These are phyloP conservation scores for Coniochaeta sp. DNA, from an alignment of 2,329 filamentous ascomycete species.

Conservation along the genomic window DNA sequence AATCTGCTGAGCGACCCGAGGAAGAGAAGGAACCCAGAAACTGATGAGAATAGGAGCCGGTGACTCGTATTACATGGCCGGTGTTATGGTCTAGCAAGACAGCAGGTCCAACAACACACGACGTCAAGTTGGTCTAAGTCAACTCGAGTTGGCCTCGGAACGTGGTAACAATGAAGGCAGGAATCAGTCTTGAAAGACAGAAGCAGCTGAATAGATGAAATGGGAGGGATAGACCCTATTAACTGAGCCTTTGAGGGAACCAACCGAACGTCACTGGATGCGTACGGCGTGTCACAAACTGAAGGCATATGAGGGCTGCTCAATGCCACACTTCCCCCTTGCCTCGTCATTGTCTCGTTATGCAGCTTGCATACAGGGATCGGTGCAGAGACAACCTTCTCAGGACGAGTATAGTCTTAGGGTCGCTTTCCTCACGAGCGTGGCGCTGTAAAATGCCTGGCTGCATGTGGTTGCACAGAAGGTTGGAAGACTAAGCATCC, in stretches of 20 bases:
- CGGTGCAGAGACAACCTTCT: slow-evolving; percentile 6
- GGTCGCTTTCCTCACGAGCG: slow-evolving; percentile 10
- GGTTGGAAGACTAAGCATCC: slow-evolving; percentile 10
- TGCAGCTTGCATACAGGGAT: neutral
- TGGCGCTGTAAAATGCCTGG: slow-evolving; percentile 13
- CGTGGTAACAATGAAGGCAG: neutral
- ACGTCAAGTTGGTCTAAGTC: neutral
- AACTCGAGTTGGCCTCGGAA: neutral
- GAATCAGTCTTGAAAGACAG: neutral
- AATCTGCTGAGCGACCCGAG: neutral
- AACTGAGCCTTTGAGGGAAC: neutral
- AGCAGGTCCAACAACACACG: neutral
- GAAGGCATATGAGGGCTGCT: neutral
- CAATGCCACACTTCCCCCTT: neutral
- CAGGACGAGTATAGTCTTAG: slow-evolving; percentile 8
- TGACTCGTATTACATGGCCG: neutral
- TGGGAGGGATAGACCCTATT: neutral
- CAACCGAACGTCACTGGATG: neutral
- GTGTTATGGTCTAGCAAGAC: neutral
- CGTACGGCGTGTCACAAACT: neutral
- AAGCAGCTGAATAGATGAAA: neutral
- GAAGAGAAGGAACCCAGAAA: slow-evolving; percentile 12
- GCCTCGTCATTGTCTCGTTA: neutral
- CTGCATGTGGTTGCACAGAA: slow-evolving; percentile 11
- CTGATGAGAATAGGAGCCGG: neutral